Evolutionary conservation across 2,329 filamentous ascomycete genomes (phyloP).

Genomic region (Cadophora luteo-olivacea): DNA sequence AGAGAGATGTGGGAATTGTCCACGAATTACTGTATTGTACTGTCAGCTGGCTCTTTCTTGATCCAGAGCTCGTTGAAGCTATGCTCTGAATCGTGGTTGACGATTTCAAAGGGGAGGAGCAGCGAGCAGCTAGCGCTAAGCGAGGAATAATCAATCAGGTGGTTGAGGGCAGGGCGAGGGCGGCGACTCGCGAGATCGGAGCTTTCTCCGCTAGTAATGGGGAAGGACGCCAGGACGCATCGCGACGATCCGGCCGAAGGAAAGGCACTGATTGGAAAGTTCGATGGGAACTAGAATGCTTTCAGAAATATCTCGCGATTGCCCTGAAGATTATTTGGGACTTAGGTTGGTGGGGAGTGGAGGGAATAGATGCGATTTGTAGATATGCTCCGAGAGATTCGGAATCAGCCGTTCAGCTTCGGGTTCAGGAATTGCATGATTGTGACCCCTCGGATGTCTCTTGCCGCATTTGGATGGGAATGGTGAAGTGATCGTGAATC

Average conservation of each 20-base stretch:
- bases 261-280: too few relatives aligned
- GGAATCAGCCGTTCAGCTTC: too few relatives aligned
- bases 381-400: not conserved
- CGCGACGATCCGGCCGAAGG: too few relatives aligned
- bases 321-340: too few relatives aligned
- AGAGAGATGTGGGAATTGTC: not conserved
- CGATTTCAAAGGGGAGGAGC: not conserved
- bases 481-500: too few relatives aligned
- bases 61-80: too few relatives aligned
- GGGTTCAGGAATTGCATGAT: not conserved
- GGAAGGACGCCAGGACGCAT: too few relatives aligned
- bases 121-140: not conserved
- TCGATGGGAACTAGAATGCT: not conserved
- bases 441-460: not conserved
- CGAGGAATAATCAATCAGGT: not conserved
- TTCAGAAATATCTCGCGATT: conserved; percentile 1
- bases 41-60: too few relatives aligned
- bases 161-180: not conserved
- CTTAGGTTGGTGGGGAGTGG: too few relatives aligned
- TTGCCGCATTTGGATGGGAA: too few relatives aligned
- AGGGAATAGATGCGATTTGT: not conserved
- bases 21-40: too few relatives aligned
- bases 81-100: not conserved
- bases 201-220: not conserved
- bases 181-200: not conserved